Conservation (phyloP, 148 eudicot genomes). For the Pouteria glomerata region DNA sequence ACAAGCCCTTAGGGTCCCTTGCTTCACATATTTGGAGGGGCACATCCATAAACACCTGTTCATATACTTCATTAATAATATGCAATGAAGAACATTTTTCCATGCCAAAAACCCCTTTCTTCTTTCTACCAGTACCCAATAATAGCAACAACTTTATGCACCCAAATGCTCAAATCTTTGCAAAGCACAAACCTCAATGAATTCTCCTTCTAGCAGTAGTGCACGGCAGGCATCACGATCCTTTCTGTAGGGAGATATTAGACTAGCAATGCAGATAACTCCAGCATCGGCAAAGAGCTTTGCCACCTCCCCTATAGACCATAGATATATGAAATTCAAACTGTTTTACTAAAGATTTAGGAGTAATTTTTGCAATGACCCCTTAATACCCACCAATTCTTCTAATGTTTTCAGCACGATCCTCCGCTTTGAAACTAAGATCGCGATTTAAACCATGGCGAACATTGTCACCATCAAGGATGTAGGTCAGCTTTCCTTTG, state of each 20-base stretch:
- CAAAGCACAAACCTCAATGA: conserved; percentile 51
- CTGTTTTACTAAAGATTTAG: neutral
- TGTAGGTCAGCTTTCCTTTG: conserved; percentile 74
- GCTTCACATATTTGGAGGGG: conserved; percentile 88
- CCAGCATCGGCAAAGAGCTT: conserved; percentile 97
- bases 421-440: conserved; percentile 77
- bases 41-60: conserved; percentile 90
- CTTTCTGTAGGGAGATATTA: conserved; percentile 87
- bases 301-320: conserved; percentile 79
- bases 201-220: conserved; percentile 49
- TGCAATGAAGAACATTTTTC: conserved; percentile 5
- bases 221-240: conserved; percentile 86
- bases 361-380: neutral
- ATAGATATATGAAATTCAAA: neutral
- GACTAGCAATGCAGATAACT: conserved; percentile 91
- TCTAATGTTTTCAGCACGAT: conserved; percentile 86
- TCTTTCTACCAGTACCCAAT: neutral
- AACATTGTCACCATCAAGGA: conserved; percentile 95
- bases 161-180: conserved; percentile 8
- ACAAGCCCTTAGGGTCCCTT: conserved; percentile 95
- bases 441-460: conserved; percentile 85
- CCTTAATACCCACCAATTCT: conserved; percentile 60
- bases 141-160: conserved; percentile 2
- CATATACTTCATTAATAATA: conserved; percentile 10
- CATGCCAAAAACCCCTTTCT: neutral